Conservation (phyloP, 2,329 filamentous ascomycete species). For the Helotiales sp. region DNA sequence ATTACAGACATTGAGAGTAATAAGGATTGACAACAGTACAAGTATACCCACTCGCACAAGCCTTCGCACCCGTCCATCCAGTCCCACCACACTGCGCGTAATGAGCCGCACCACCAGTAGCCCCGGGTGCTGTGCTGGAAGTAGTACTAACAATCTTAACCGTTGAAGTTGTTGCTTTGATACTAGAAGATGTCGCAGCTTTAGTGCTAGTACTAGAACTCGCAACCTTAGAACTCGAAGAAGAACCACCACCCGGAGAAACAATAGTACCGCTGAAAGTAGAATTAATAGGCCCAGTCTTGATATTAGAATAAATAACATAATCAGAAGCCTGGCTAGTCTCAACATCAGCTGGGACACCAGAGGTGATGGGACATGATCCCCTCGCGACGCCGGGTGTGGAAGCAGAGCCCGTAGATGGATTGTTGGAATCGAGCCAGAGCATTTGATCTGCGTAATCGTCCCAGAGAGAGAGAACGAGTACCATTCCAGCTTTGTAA, state of each 20-base stretch:
- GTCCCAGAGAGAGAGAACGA: constrained; percentile 60
- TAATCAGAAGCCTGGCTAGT: constrained; percentile 43
- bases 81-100: constrained; percentile 39
- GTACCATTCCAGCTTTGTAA: constrained; percentile 58
- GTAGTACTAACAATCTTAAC: not conserved
- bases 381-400: constrained; percentile 53
- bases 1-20: constrained; percentile 40
- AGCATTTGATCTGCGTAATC: constrained; percentile 66
- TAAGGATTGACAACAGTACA: constrained; percentile 38
- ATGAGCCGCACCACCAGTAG: constrained; percentile 20
- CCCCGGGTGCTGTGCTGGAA: not conserved
- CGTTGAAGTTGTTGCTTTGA: constrained; percentile 10
- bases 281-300: constrained; percentile 34
- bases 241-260: not conserved
- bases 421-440: constrained; percentile 71
- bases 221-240: not conserved
- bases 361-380: constrained; percentile 51
- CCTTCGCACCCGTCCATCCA: constrained; percentile 35
- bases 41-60: constrained; percentile 34
- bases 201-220: constrained; percentile 1
- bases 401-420: constrained; percentile 46
- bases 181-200: constrained; percentile 13
- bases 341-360: constrained; percentile 52
- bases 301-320: constrained; percentile 40
- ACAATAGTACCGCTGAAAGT: constrained; percentile 25